Evolutionary conservation across 768 basidiomycete genomes (phyloP), one percentile per base, ranked within the genome.

Genomic region (Erythrobasidium yunnanense): DNA sequence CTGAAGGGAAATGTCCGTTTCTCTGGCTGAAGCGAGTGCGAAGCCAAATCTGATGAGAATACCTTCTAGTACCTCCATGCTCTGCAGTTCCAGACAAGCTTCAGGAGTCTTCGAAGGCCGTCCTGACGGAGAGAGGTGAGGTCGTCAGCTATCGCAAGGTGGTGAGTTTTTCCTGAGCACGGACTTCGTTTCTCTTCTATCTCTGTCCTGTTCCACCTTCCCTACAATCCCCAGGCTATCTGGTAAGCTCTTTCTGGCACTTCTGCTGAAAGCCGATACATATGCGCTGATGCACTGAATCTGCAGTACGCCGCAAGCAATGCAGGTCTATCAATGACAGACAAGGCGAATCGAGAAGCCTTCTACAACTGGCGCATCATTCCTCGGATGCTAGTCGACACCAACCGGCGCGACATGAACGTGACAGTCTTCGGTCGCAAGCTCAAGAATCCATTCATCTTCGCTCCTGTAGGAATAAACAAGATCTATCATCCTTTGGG

Each of bases 331-430:
- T 79, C 80, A 62, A 78, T 80, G 29, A 91, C 90, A 1, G 82
- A 86, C 73, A 78, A 74, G 8, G 83, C 82, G 54, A 91, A 92
- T 71, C 79, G 79, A 33, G 79, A 77, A 42, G 84, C 83, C 1
- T 80, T 90, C 58, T 78, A 82, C 23, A 82, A 79, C 60, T 89
- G 81, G 79, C 81, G 81, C 34, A 86, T 92, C 73, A 78, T 90
- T 84, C 68, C 65, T 22, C 54, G 65, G 20, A 66, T 69, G 77
- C 78, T 83, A n/a, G 80, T 81, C 7, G 80, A 83, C 68, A 80
- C 78, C 0, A 80, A 77, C 66, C 77, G 75, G 0, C 77, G 81
- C n/a, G 79, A 81, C 68, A 74, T 83, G 6, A 79, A 55, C 53
- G 53, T 55, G 4, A 32, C 23, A 22, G 53, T 55, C 20, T n/a